Conservation (phyloP, 1,139 yeast species). For the Hansenula lynferdii region DNA sequence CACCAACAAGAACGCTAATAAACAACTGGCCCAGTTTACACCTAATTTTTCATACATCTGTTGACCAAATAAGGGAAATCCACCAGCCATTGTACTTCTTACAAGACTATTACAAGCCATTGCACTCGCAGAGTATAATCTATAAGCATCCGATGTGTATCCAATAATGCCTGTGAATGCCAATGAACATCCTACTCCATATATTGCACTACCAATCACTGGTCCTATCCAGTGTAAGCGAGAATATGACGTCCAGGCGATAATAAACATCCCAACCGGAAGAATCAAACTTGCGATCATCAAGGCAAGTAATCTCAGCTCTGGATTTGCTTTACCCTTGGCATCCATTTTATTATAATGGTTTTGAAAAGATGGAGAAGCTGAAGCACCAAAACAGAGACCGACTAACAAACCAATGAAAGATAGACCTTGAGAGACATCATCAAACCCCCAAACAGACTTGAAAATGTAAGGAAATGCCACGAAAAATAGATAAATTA, state of each 20-base stretch:
- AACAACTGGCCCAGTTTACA: conserved; percentile 55
- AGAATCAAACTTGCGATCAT: conserved; percentile 37
- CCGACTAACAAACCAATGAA: conserved; percentile 52
- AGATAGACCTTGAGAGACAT: conserved; percentile 50
- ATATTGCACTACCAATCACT: conserved; percentile 55
- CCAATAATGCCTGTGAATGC: conserved; percentile 53
- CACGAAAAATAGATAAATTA: conserved; percentile 58
- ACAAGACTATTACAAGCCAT: conserved; percentile 74
- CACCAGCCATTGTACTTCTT: conserved; percentile 65
- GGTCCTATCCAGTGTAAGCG: conserved; percentile 73
- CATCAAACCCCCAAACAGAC: conserved; percentile 40
- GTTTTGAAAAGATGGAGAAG: conserved; percentile 29
- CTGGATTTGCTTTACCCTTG: conserved; percentile 48
- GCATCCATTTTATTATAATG: conserved; percentile 24
- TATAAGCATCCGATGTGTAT: conserved; percentile 61
- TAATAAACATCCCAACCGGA: conserved; percentile 71
- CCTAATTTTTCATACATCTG: conserved; percentile 53
- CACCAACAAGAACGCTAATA: conserved; percentile 51
- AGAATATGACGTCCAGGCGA: conserved; percentile 66
- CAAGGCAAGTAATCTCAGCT: conserved; percentile 52
- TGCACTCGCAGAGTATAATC: conserved; percentile 68
- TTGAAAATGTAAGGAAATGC: conserved; percentile 54
- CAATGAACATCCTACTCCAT: conserved; percentile 52
- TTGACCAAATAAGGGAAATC: conserved; percentile 70
- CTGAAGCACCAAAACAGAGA: conserved; percentile 31